Conservation (phyloP, 2,329 filamentous ascomycete genomes). For the Aureobasidium lini region DNA sequence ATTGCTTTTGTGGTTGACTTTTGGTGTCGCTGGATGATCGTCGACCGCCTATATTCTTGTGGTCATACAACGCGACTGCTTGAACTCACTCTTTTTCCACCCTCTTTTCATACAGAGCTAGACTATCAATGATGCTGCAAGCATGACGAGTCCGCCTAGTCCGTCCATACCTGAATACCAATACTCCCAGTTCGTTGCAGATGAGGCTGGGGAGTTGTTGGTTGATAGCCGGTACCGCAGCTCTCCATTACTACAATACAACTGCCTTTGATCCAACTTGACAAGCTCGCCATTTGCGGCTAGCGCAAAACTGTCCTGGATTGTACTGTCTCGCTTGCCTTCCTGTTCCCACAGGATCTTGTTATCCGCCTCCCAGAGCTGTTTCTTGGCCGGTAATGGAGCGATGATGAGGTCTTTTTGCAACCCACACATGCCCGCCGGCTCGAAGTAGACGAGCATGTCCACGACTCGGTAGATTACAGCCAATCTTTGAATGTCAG, state of each 20-base stretch:
- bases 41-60: too few species aligned
- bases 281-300: not conserved
- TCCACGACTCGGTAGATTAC: not conserved
- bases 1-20: too few species aligned
- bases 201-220: not conserved
- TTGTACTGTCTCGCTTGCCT: not conserved
- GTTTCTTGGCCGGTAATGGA: not conserved
- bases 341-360: not conserved
- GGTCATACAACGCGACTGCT: too few species aligned
- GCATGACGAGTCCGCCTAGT: not conserved
- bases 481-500: not conserved
- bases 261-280: not conserved
- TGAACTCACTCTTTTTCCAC: too few species aligned
- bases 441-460: not conserved
- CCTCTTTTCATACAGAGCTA: too few species aligned
- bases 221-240: not conserved
- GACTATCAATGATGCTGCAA: not conserved
- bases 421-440: not conserved
- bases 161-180: not conserved
- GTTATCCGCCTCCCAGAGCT: not conserved
- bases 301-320: not conserved
- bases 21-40: too few species aligned
- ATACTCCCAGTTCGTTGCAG: not conserved
- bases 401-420: not conserved
- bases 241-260: not conserved